phyloP scores from a whole-genome alignment of 192 early-diverging fungal genomes.

The Spizellomyces punctatus region DNA sequence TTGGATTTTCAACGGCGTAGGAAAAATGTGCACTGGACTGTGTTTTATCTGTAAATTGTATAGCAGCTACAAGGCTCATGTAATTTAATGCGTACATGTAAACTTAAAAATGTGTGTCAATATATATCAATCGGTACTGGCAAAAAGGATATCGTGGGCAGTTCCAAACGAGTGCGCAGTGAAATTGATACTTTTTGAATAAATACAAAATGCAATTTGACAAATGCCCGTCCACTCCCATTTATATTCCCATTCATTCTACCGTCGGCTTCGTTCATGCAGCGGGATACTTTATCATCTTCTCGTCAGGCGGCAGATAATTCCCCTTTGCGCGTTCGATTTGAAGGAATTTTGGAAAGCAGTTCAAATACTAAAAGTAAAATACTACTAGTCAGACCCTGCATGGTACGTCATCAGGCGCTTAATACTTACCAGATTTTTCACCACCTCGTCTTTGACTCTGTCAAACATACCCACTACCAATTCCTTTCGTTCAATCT shows the following conservation, averaged over 20 bases:
- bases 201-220: not conserved
- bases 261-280: not conserved
- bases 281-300: not conserved
- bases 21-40: too few species aligned
- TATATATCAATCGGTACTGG: too few species aligned
- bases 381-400: not conserved
- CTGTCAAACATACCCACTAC: slow-evolving; percentile 6
- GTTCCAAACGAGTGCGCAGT: not conserved
- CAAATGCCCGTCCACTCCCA: not conserved
- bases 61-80: too few species aligned
- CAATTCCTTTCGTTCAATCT: not conserved
- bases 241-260: not conserved
- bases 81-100: too few species aligned
- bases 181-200: not conserved
- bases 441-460: not conserved
- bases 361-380: slow-evolving; percentile 3
- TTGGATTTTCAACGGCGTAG: too few species aligned
- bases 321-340: not conserved
- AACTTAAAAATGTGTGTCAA: too few species aligned
- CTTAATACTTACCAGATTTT: not conserved
- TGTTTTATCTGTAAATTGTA: too few species aligned
- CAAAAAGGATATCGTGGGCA: too few species aligned
- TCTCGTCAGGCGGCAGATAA: slow-evolving; percentile 4
- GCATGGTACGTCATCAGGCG: not conserved
- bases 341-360: slow-evolving; percentile 3